A percentile compares a stretch with the other conserved stretches of the same genome.
Conservation (phyloP, 139 green algal genomes). For the Closterium sp. region DNA sequence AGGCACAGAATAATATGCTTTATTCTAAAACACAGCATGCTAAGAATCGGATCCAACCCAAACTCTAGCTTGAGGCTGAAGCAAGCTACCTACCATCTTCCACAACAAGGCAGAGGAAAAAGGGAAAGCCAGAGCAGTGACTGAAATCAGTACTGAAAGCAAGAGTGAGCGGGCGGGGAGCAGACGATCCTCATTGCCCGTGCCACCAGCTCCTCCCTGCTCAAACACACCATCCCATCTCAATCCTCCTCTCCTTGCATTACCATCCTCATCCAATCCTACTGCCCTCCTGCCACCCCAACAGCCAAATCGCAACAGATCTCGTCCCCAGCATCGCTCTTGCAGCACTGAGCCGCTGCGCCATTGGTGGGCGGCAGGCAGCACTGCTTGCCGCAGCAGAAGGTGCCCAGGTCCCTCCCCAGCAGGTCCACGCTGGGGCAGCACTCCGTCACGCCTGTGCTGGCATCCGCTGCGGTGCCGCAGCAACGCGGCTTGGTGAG, state of each 20-base stretch:
- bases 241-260: too few species aligned
- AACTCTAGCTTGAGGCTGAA: neutral
- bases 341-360: neutral
- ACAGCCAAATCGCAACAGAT: neutral
- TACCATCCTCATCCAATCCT: neutral
- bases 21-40: too few species aligned
- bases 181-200: neutral
- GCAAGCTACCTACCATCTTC: neutral
- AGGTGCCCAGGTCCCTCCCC: neutral
- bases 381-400: neutral
- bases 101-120: neutral
- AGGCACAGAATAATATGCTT: too few species aligned
- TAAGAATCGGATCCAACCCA: too few species aligned
- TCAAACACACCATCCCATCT: neutral
- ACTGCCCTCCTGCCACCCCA: too few species aligned
- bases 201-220: neutral
- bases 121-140: too few species aligned
- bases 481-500: neutral
- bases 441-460: neutral
- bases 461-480: neutral
- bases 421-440: neutral
- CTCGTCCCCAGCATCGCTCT: neutral
- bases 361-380: neutral
- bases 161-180: too few species aligned
- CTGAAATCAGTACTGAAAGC: too few species aligned